Conservation (phyloP, 2,329 filamentous ascomycete species). For the Colletotrichum sp. region DNA sequence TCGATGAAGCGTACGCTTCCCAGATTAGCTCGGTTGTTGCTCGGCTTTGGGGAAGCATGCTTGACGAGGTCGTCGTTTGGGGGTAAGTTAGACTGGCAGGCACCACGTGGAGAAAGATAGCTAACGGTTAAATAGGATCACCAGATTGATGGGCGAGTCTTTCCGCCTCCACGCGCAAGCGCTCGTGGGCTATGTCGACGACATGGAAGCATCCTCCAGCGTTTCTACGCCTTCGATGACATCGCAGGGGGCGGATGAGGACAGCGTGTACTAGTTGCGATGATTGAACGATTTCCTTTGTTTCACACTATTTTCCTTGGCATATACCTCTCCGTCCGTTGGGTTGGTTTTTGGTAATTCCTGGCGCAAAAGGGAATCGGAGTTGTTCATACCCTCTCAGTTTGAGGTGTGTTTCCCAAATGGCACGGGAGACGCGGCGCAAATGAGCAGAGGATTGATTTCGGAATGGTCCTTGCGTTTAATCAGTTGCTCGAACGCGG, state of each 20-base stretch:
- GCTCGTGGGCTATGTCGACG: slow-evolving; percentile 92
- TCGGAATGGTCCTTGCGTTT: not conserved
- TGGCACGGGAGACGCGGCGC: slow-evolving; percentile 7
- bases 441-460: not conserved
- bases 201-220: slow-evolving; percentile 72
- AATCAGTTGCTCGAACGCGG: not conserved
- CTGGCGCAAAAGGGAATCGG: slow-evolving; percentile 11
- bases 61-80: slow-evolving; percentile 99
- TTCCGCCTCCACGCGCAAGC: slow-evolving; percentile 97
- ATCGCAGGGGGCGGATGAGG: slow-evolving; percentile 73
- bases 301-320: slow-evolving; percentile 44
- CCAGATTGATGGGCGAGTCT: slow-evolving; percentile 95
- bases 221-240: slow-evolving; percentile 75
- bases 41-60: slow-evolving; percentile 95
- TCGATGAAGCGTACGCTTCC: slow-evolving; percentile 78
- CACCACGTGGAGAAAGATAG: not conserved
- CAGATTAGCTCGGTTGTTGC: slow-evolving; percentile 96
- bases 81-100: slow-evolving; percentile 73
- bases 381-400: slow-evolving; percentile 14
- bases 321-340: slow-evolving; percentile 46
- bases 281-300: slow-evolving; percentile 58
- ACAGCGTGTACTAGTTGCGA: slow-evolving; percentile 70
- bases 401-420: slow-evolving; percentile 10
- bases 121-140: slow-evolving; percentile 65
- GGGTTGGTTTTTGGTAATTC: slow-evolving; percentile 24